A percentile compares a stretch with the other conserved stretches of the same genome.
phyloP scores from a whole-genome alignment of 345 rosid genomes.

The Ceriops zippeliana region DNA sequence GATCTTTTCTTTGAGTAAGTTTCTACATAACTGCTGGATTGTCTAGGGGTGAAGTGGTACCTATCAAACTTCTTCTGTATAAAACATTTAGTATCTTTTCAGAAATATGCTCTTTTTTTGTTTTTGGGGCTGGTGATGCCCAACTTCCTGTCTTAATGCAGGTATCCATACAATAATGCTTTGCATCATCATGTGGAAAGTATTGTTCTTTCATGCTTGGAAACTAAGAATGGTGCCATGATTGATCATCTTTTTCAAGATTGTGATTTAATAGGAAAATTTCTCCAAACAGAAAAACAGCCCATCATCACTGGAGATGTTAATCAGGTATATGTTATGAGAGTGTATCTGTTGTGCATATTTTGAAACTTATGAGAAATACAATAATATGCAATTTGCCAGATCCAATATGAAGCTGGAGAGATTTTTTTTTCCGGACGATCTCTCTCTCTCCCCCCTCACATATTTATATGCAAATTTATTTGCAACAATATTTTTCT shows the following conservation, averaged over 20 bases:
- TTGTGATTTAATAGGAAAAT: constrained; percentile 68
- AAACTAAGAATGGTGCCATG: constrained; percentile 58
- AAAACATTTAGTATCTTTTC: not conserved
- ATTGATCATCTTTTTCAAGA: constrained; percentile 75
- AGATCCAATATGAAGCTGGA: no score
- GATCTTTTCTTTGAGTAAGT: constrained; percentile 89
- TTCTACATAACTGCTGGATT: constrained; percentile 11
- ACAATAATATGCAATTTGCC: no score
- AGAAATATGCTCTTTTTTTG: constrained; percentile 8
- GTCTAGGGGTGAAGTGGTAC: constrained; percentile 6
- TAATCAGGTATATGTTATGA: constrained; percentile 38
- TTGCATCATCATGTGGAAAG: constrained; percentile 97
- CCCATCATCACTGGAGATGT: constrained; percentile 50
- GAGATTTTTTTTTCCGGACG: not conserved
- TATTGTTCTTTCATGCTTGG: constrained; percentile 74
- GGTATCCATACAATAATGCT: constrained; percentile 96
- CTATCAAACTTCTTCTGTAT: not conserved
- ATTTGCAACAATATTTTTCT: not conserved
- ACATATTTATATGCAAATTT: not conserved
- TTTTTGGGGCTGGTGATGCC: not conserved
- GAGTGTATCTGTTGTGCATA: no score
- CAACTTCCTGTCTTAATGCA: constrained; percentile 34
- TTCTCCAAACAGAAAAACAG: constrained; percentile 67
- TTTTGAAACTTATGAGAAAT: no score
- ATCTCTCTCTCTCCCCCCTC: not conserved